These are phyloP conservation scores for Plantago major DNA, from an alignment of 257 asterid species.

Conservation along the genomic window DNA sequence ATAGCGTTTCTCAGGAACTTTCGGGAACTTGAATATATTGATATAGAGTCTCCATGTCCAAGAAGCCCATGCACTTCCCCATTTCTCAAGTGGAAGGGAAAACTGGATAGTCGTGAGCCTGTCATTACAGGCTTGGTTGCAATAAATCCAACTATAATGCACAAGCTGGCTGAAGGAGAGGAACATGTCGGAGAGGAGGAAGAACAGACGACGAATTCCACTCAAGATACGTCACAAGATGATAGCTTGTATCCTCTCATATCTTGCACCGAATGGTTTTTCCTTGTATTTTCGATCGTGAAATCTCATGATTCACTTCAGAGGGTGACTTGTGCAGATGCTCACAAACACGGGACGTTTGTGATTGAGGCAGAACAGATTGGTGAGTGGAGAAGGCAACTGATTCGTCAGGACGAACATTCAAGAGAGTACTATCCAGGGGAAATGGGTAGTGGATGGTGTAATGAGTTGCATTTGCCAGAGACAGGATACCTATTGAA, in stretches of 20 bases:
- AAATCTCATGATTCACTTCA: neutral
- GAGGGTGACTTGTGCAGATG: neutral
- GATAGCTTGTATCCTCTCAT: no score
- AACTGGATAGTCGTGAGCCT: neutral
- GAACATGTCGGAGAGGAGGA: no score
- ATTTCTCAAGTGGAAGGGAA: neutral
- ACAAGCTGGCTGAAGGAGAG: no score
- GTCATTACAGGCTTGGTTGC: neutral
- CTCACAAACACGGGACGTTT: neutral
- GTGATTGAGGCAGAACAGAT: neutral
- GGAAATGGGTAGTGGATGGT: no score
- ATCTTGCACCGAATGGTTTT: no score
- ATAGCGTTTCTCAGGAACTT: neutral
- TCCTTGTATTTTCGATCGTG: no score
- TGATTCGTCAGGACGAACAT: no score
- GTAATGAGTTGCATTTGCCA: no score
- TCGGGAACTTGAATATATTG: neutral
- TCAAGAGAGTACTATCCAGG: no score
- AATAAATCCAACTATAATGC: neutral
- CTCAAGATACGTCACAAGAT: neutral
- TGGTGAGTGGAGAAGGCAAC: neutral
- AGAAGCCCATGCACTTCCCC: neutral
- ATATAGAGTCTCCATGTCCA: neutral
- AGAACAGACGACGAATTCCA: neutral
- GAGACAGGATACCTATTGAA: no score